Evolutionary conservation across 306 rosid genomes (phyloP), one percentile per base, ranked within the genome.

Genomic region (Cicer bijugum): DNA sequence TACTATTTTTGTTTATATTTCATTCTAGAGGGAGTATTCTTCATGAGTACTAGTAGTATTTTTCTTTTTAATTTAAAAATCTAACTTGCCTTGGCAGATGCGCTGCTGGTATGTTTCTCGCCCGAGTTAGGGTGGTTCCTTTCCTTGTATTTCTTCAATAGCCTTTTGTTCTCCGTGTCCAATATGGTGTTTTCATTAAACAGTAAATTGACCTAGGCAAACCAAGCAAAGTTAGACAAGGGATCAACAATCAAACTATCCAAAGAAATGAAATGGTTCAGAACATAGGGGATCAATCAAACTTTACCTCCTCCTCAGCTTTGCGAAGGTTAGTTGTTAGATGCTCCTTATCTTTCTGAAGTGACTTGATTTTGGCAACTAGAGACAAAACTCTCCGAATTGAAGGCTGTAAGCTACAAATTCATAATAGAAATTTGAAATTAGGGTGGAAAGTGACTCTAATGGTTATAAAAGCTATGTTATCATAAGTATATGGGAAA

Each of bases 251-350:
- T 40, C 65, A 74, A 39, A 75, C 44, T 69, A 56, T 68, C 61
- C 55, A 44, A 66, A 47, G 17, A 56, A 68, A 46, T 35, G 56
- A 74, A 67, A 39, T 69, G 57, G 16, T 47, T 59, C 50, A 12
- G 56, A 11, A 10, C 12, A 10, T 2, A 20, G 8, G 46, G 52
- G 23, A 68, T 28, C 44, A 40, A 68, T 48, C 15, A 47, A 67
- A 73, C 58, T 76, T 68, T 76, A 95, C 99, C 97, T 95, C 97
- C 67, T 87, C 97, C 84, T 95, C 97, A 40, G 99, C 99, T 73
- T 79, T 90, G 79, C 58, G 62, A 76, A 95, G 99, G 86, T 95
- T 95, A 61, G 76, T 81, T 82, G 80, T 86, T 50, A 91, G 81
- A 69, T 88, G 88, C 67, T 95, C 96, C 83, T 90, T 91, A 70